These are phyloP conservation scores for Bretschneidera sinensis DNA, from an alignment of 345 rosid species.

Conservation along the genomic window DNA sequence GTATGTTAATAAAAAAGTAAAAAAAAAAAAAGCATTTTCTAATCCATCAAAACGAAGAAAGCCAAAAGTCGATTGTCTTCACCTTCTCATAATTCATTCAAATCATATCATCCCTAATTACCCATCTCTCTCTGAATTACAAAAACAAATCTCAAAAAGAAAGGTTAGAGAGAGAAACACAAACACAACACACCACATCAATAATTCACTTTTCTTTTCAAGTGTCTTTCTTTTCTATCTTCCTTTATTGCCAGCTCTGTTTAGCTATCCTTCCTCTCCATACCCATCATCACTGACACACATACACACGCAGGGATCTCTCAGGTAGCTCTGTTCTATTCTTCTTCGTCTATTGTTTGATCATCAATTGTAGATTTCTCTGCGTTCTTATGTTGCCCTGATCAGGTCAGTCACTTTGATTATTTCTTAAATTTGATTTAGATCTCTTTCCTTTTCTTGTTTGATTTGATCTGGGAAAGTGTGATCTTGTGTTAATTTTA, in stretches of 20 bases:
- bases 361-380: conserved; percentile 10
- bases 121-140: conserved; percentile 3
- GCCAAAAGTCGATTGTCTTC: too few species aligned
- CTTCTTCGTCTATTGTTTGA: conserved; percentile 1
- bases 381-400: not conserved
- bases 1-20: too few species aligned
- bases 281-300: conserved; percentile 7
- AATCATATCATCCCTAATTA: too few species aligned
- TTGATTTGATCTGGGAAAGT: conserved; percentile 18
- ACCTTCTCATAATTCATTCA: conserved; percentile 5
- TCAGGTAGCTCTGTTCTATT: conserved; percentile 12
- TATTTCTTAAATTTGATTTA: conserved; percentile 6
- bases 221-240: not conserved
- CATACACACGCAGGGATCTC: conserved; percentile 14
- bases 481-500: conserved; percentile 10
- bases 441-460: conserved; percentile 24
- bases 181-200: conserved; percentile 23
- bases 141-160: conserved; percentile 28
- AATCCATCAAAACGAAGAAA: too few species aligned
- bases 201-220: conserved; percentile 30
- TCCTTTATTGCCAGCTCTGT: conserved; percentile 23
- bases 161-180: conserved; percentile 29
- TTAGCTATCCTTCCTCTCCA: conserved; percentile 2
- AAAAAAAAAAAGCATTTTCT: too few species aligned
- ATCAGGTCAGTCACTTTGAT: conserved; percentile 9